Conservation (phyloP, 352 stramenopile genomes). For the Thalassiosira ordinaria region DNA sequence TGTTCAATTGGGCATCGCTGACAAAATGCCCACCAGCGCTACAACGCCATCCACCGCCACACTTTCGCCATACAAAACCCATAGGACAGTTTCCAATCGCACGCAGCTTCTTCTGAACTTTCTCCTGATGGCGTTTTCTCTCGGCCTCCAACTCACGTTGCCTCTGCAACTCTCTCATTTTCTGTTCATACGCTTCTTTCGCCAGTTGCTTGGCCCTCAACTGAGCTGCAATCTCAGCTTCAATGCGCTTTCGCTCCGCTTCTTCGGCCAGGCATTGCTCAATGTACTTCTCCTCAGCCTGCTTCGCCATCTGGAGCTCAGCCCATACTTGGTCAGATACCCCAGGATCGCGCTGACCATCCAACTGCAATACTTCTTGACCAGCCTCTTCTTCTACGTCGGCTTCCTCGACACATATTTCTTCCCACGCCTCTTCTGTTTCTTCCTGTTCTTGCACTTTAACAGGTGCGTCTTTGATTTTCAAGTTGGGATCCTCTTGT, state of each 20-base stretch:
- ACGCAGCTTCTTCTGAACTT: constrained; percentile 32
- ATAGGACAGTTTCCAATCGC: constrained; percentile 32
- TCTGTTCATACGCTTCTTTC: constrained; percentile 29
- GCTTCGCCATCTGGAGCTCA: constrained; percentile 34
- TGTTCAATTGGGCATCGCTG: constrained; percentile 41
- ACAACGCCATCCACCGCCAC: constrained; percentile 44
- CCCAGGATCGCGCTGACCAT: constrained; percentile 20
- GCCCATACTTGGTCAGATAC: constrained; percentile 42
- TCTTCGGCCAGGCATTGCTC: constrained; percentile 31
- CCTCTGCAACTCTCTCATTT: constrained; percentile 26
- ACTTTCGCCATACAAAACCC: constrained; percentile 49
- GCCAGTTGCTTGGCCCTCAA: constrained; percentile 9
- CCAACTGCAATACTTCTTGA: constrained; percentile 5
- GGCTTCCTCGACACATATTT: neutral
- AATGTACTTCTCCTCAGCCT: constrained; percentile 6
- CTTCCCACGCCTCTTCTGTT: constrained; percentile 10
- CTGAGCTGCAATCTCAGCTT: constrained; percentile 23
- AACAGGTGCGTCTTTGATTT: neutral
- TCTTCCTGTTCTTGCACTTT: constrained; percentile 11
- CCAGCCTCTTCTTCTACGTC: neutral
- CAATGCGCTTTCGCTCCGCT: constrained; percentile 25
- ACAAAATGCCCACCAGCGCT: constrained; percentile 47
- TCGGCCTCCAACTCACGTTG: constrained; percentile 29
- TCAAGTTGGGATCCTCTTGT: neutral
- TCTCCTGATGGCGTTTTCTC: constrained; percentile 27